Base-by-base conservation (phyloP, 257 asterid genomes). In the Fraxinus quadrangulata region DNA sequence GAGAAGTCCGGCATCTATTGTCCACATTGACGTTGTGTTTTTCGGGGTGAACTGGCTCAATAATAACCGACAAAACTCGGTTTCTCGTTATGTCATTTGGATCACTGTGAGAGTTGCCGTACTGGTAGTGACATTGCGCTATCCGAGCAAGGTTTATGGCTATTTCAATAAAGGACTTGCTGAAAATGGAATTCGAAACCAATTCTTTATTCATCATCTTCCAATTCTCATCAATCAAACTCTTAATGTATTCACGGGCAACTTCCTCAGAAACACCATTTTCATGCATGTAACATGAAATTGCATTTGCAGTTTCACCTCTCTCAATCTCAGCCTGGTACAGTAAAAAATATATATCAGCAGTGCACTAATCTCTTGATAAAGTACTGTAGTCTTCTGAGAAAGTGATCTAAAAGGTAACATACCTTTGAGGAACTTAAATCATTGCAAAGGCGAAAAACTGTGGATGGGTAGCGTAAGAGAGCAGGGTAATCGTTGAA, bases 271-370 rank as follows among this genome's bases (percentile, higher is more conserved):
- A 79, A 30, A 31, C 16, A 7, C 84, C 80, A 6, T 74, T 63
- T 74, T 82, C 84, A 17, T 69, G 83, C 88, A 82, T 79, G 71
- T 73, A 82, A 67, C 86, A 81, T 8, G 71, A 10, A 6, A 77
- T 68, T 40, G 84, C 81, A 39, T 85, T 79, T 2, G 73, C 54
- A 23, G 54, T 67, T 47, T 76, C 80, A 10, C 82, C 88, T 39
- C 74, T 76, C 33, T 79, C 77, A 0, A 47, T 24, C n/a, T 81
- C 87, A 4, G 70, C 81, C 72, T 78, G 65, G 31, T 11, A 63
- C 33, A 10, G 3, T 12, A 63, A 26, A 63, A 63, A 3, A 47
- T 14, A 47, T 12, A 42, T 10, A 42, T 40, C 16, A 42, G 49
- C 30, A 26, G 1, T 0, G 30, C 49, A 12, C 3, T 42, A 42